Conservation (phyloP, 805 yeast genomes). For the Komagataella ulmi region DNA sequence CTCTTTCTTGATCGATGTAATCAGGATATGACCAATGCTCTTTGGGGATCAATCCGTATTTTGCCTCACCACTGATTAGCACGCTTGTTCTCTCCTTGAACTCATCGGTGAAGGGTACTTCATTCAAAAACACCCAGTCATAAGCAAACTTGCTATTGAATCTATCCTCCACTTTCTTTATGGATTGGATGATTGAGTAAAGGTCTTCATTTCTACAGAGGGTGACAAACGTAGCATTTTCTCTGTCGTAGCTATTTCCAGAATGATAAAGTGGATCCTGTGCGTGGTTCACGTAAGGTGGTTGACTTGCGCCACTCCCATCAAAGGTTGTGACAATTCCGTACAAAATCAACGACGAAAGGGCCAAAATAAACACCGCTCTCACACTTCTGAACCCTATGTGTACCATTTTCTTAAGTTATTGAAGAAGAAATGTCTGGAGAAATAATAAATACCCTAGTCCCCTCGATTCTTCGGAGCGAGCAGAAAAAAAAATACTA, state of each 20-base stretch:
- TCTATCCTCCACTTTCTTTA: slow-evolving; percentile 21
- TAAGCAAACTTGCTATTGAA: slow-evolving; percentile 24
- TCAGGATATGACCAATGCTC: slow-evolving; percentile 35
- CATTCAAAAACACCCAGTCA: slow-evolving; percentile 33
- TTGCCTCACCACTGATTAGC: slow-evolving; percentile 25
- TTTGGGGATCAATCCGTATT: slow-evolving; percentile 27
- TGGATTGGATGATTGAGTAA: slow-evolving; percentile 20
- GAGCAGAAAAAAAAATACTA: too few relatives aligned
- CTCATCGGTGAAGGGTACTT: slow-evolving; percentile 26
- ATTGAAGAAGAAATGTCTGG: too few relatives aligned
- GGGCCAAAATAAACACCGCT: neutral
- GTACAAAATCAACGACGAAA: neutral
- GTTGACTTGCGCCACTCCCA: neutral
- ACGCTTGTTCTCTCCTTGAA: slow-evolving; percentile 20
- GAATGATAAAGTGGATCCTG: neutral
- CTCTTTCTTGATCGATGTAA: slow-evolving; percentile 22
- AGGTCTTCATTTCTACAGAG: slow-evolving; percentile 27
- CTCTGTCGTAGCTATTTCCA: slow-evolving; percentile 13
- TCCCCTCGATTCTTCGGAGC: too few relatives aligned
- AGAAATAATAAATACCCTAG: too few relatives aligned
- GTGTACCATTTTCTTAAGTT: neutral
- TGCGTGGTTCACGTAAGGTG: neutral
- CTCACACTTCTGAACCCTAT: neutral
- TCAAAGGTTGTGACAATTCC: neutral
- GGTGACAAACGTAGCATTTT: slow-evolving; percentile 47